Evolutionary conservation across 148 eudicot species (phyloP), one percentile per base, ranked within the genome.

Genomic region (Vaccinium corymbosum): DNA sequence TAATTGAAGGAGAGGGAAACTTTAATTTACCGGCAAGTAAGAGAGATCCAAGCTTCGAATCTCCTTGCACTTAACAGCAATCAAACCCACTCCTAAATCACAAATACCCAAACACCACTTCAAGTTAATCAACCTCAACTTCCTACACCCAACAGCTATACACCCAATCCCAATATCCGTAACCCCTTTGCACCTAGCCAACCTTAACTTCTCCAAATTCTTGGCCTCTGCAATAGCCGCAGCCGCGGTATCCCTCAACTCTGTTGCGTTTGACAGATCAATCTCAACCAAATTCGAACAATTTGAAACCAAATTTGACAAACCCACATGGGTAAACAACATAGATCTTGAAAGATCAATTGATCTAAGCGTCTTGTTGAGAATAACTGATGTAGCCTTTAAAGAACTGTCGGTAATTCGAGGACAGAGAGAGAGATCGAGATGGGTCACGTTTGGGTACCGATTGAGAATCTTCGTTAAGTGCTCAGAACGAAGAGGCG

Each of bases 131-230:
- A 89, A 53, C 89, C 85, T 94, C 91, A 96, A 83, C 29, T 91
- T 96, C 86, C 80, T 85, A 85, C 98, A 96, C 46, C 98, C 98
- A 57, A 96, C 98, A 22, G 98, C 98, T 82, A 96, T 87, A 94
- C 98, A 96, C 12, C 98, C 98, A 78, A 96, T 90, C 84, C 98
- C 98, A 32, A 96, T 96, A 91, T 96, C 98, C 3, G 97, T 96
- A n/a, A 96, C 80, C 82, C 87, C 20, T 80, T 93, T 96, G 88
- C 98, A 96, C 91, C 98, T 90, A 51, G 86, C 91, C 76, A 96
- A 81, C 90, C 91, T 87, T 90, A 96, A 84, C 79, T 71, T 93
- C 88, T 94, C 94, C 89, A 96, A 83, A 73, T 86, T 89, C 93
- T 83, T 91, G 6, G 94, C 98, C 85, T 91, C 93, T 0, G 97